Evolutionary conservation across 495 filamentous ascomycete genomes (phyloP), one percentile per base, ranked within the genome.

Genomic region (Xylaria scruposa): DNA sequence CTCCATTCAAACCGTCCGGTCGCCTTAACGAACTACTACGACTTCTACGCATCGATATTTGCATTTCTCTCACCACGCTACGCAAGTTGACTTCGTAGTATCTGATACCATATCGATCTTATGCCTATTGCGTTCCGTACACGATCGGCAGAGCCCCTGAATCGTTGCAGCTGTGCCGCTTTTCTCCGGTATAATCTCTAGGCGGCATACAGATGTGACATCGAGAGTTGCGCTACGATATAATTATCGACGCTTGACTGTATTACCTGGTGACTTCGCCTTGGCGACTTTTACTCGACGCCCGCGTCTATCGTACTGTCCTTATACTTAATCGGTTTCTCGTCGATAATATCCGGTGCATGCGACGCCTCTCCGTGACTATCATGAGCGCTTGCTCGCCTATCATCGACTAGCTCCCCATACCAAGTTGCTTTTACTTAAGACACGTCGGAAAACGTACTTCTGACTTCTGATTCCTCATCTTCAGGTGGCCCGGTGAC

Each of bases 391-490:
- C 62, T 40, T 36, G n/a, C 58, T 60, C 26, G 40, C 38, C 31
- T n/a, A 3, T 67, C 31, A 3, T 67, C 31, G 47, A 60, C 26
- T 71, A 71, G 60, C 61, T 71, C 63, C 29, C 21, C 53, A 59
- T 62, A 72, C 61, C 40, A 53, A 70, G 56, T 59, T 69, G 26
- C 62, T 64, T 56, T 33, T 69, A 65, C 56, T 60, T 58, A 63
- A 64, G 65, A 77, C 60, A 51, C 58, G 47, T 64, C 59, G 38
- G n/a, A 21, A 0, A 66, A 1, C 47, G 47, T 64, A 53, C 3
- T 40, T 40, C 65, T 64, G 13, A 26, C 3, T 40, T 40, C 65
- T 64, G 13, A 26, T 70, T 64, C 62, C 13, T 46, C 46, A 10
- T 36, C 38, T 65, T 46, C 13, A 10, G 36, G 69, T 58, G 66